Base-by-base conservation (phyloP, 306 rosid genomes). In the Acacia crassicarpa region DNA sequence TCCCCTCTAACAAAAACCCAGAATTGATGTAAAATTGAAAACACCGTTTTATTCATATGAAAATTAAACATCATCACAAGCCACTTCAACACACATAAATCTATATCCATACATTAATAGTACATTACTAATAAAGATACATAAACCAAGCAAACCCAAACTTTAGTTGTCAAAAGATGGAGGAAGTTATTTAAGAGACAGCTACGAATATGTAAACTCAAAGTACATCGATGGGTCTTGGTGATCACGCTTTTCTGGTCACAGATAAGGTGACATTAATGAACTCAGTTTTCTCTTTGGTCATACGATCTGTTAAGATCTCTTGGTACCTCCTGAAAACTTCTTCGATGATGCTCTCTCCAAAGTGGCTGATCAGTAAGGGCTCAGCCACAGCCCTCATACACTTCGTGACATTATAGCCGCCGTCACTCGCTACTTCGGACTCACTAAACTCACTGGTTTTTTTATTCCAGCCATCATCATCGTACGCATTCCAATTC, bases 311-410 rank as follows among this genome's bases (percentile, higher is more conserved):
- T 3, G 69, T 62, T 22, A 84, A 2, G 58, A 84, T 85, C 16
- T 76, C 6, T 12, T 59, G 83, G 56, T 38, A 82, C 3, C 80
- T 48, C 13, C n/a, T 6, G 11, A 84, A 87, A 43, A 85, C 76
- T 54, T 84, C 78, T 0, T 84, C 86, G 32, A 82, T 77, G 72
- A 88, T 85, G 20, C 41, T 80, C 15, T 72, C 84, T 11, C 84
- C 87, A 5, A 85, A 88, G 32, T 85, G 86, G 27, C 78, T 74
- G 7, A 25, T 45, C 2, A 72, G 22, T 4, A 72, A 14, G 5
- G 76, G 59, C 83, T 88, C 90, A 2, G 86, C 89, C 33, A 88
- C 90, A 0, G 87, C 85, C 69, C 90, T 88, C 82, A 88, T 83
- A 63, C 80, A 83, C 44, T 75, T 81, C 35, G 90, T 22, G 0